A percentile compares a stretch with the other conserved stretches of the same genome.
Conservation (phyloP, 305 asterid species). For the Fraxinus dipetala region DNA sequence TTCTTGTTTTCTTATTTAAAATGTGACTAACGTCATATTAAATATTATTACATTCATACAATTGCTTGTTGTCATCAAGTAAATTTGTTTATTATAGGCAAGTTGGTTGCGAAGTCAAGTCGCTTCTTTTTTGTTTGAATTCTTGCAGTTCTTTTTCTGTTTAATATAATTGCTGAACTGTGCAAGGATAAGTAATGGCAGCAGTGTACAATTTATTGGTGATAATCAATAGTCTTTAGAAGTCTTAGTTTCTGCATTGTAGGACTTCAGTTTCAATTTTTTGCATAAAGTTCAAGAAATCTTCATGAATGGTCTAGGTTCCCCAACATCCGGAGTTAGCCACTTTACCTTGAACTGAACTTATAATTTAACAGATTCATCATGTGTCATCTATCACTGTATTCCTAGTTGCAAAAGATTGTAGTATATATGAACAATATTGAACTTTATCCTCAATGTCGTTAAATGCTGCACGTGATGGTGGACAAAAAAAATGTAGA, state of each 20-base stretch:
- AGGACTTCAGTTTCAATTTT: neutral
- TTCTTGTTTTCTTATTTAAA: neutral
- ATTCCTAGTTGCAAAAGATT: neutral
- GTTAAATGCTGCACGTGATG: neutral
- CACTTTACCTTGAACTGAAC: neutral
- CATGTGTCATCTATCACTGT: neutral
- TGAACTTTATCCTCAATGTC: neutral
- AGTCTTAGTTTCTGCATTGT: neutral
- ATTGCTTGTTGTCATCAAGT: neutral
- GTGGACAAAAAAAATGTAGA: neutral
- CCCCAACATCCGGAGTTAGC: neutral
- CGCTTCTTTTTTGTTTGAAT: neutral
- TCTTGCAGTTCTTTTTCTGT: neutral
- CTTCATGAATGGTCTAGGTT: neutral
- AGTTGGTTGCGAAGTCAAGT: neutral
- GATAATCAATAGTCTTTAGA: neutral
- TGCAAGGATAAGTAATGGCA: neutral
- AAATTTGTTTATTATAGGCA: neutral
- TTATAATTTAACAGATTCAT: neutral
- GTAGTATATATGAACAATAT: neutral
- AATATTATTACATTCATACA: neutral
- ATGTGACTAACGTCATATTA: neutral
- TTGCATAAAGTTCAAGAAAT: neutral
- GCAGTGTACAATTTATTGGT: neutral
- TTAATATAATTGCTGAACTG: neutral